Evolutionary conservation across 2,329 filamentous ascomycete species (phyloP), one percentile per base, ranked within the genome.

Genomic region (Neurospora sp.): DNA sequence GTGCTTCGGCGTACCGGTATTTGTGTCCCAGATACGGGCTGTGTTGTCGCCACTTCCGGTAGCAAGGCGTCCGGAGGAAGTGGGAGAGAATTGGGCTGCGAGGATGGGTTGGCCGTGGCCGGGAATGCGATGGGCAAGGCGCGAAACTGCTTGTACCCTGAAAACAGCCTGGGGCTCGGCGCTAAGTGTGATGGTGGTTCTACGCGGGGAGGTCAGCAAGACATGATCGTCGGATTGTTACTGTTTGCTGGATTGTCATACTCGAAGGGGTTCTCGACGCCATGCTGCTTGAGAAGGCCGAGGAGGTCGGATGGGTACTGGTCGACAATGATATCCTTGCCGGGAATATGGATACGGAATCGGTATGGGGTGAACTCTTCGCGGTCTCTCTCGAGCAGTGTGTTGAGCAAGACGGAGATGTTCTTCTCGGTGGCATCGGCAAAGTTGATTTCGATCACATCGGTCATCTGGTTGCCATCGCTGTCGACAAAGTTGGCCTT

Each of bases 41-140:
- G 94, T 97, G 75, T 91, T 91, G 77, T 99, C 96, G 66, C 96
- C 96, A 72, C 91, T 93, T 0, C 95, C 96, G 1, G 93, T 97
- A 0, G 93, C 94, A 79, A 97, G 86, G 71, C 90, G 86, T 11
- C 89, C 89, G 36, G 92, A 95, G 7, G 87, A 89, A 43, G 87
- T 86, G 0, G 95, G 95, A 0, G 92, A 96, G 80, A 97, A 98
- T 46, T 94, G 89, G 2, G 92, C 90, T 38, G 92, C 88, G 28
- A 98, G 84, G 75, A 98, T 98, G 3, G 94, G 90, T 79, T 97
- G 92, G 46, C 93, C 94, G 80, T 99, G 96, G 13, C 96, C 96
- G 3, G 91, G 90, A 74, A 98, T 96, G 69, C 90, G 90, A 72
- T 94, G 92, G 7, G 94, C 91, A 82, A 96, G 95, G 79, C 96